A percentile compares a stretch with the other conserved stretches of the same genome.
These are phyloP conservation scores for Hypoxylon fragiforme DNA, from an alignment of 495 filamentous ascomycete species.

Conservation along the genomic window DNA sequence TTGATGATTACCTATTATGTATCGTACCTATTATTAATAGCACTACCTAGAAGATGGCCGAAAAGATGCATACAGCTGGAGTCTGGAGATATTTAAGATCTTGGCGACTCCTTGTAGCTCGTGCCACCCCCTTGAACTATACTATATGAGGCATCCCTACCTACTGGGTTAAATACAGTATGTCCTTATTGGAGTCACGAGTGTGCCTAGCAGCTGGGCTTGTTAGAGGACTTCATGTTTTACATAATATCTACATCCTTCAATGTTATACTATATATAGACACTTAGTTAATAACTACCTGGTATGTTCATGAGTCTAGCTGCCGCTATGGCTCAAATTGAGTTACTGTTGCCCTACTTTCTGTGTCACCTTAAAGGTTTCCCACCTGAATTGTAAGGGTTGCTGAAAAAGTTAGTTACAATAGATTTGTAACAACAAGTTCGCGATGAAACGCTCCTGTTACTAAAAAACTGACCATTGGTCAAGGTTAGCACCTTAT, in stretches of 20 bases:
- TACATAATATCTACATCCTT: too few species aligned
- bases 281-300: neutral
- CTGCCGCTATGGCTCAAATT: too few species aligned
- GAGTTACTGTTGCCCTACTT: too few species aligned
- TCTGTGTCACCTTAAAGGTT: neutral
- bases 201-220: too few species aligned
- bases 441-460: conserved; percentile 18
- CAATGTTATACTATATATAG: too few species aligned
- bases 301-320: neutral
- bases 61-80: too few species aligned
- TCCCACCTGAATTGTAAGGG: neutral
- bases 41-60: conserved; percentile 6
- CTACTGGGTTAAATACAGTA: neutral
- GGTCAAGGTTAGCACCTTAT: too few species aligned
- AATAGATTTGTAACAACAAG: neutral
- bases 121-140: conserved; percentile 18
- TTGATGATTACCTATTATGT: too few species aligned
- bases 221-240: too few species aligned
- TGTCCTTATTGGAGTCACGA: neutral
- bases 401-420: neutral
- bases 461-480: conserved; percentile 10
- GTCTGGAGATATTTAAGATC: too few species aligned
- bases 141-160: neutral
- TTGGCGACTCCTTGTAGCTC: conserved; percentile 14
- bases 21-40: neutral